These are phyloP conservation scores for Eucalyptus victrix DNA, from an alignment of 345 rosid genomes.

Conservation along the genomic window DNA sequence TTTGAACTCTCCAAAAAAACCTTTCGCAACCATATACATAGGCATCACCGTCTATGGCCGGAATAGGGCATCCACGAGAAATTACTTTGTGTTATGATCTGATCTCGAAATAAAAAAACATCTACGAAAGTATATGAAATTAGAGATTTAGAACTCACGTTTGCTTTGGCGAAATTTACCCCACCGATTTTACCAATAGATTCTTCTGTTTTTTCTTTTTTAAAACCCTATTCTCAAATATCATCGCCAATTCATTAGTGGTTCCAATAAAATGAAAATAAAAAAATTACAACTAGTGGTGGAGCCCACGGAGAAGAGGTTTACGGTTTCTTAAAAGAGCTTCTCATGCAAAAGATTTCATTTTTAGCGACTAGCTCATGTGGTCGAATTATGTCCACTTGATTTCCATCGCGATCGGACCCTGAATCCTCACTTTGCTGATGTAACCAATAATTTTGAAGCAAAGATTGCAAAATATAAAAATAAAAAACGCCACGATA, in stretches of 20 bases:
- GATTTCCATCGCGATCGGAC: no score
- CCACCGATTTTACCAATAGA: no score
- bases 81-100: neutral
- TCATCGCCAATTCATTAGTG: no score
- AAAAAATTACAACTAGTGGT: neutral
- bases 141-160: neutral
- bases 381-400: neutral
- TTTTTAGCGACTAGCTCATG: neutral
- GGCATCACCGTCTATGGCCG: neutral
- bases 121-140: neutral
- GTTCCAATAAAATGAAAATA: neutral
- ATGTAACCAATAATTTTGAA: neutral
- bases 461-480: neutral
- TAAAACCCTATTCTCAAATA: no score
- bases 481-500: no score
- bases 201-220: no score
- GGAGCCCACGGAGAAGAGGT: neutral
- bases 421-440: neutral
- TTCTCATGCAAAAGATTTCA: neutral
- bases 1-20: neutral
- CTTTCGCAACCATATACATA: neutral
- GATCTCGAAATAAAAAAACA: neutral
- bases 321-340: neutral
- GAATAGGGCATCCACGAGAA: neutral
- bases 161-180: no score